Base-by-base conservation (phyloP, 768 basidiomycete species). In the Lentinula detonsa region DNA sequence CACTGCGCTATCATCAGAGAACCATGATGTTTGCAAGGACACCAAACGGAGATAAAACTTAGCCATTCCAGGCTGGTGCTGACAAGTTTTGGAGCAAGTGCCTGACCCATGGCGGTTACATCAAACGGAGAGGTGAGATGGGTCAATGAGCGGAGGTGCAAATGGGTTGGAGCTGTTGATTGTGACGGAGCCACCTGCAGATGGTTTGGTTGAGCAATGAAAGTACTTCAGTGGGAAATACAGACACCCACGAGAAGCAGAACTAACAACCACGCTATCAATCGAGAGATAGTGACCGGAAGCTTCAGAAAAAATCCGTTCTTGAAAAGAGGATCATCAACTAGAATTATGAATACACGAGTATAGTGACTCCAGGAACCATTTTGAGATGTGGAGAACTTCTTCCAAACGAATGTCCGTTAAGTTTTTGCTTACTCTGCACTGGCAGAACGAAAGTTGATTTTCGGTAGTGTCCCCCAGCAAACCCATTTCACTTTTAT, bases 81-180 rank as follows among this genome's bases (percentile, higher is more conserved):
- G 21, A 21, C 21, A 21, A 21, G 21, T 21, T 21, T 21, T 21
- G 21, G 21, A 21, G 21, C 21, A 21, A 21, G 21, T 21, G 21
- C 21, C 21, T 21, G 21, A 21, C 21, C 21, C 21, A 21, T 21
- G 21, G 21, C 21, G 21, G 63, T 57, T 15, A 71, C 33, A 48
- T 73, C 73, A 51, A 68, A 69, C 9, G 64, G 58, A 43, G 67
- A 55, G 0, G 46, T 53, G 9, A 72, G 53, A 40, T 1, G 68
- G 70, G 61, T 74, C 65, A 31, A 74, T 72, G 39, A 73, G 49
- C 2, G 73, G 71, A 0, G 63, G 21, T 7, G 57, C 61, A 50
- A 70, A 68, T 1, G 72, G 73, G 53, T 73, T 60, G 46, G 60
- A 63, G 5, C 68, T 65, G 52, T 68, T 70, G n/a, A 74, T 60